Evolutionary conservation across 1,284 basidiomycete genomes (phyloP).

Genomic region (Melampsora americana): DNA sequence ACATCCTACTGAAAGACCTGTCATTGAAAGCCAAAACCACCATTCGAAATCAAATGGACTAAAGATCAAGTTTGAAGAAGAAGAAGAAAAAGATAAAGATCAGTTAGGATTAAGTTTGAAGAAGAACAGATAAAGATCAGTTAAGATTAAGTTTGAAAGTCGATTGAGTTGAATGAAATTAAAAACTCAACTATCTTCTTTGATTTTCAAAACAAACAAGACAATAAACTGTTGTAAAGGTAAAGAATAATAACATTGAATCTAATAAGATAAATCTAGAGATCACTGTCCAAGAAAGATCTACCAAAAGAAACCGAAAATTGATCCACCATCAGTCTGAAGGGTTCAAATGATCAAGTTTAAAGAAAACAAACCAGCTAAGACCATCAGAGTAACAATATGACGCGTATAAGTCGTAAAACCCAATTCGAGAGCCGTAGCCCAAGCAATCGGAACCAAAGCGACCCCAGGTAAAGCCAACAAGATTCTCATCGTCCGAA

Average conservation of each 20-base stretch:
- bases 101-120: not conserved
- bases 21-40: slow-evolving; percentile 92
- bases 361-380: slow-evolving; percentile 67
- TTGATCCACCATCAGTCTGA: not conserved
- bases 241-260: slow-evolving; percentile 97
- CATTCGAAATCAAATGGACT: slow-evolving; percentile 89
- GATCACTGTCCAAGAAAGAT: slow-evolving; percentile 93
- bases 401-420: slow-evolving; percentile 87
- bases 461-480: slow-evolving; percentile 89
- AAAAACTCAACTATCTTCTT: slow-evolving; percentile 57
- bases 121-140: not conserved
- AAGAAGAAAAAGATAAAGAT: not conserved
- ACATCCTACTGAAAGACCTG: slow-evolving; percentile 87
- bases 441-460: slow-evolving; percentile 94
- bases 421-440: slow-evolving; percentile 88
- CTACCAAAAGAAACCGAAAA: slow-evolving; percentile 56
- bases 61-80: slow-evolving; percentile 8
- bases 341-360: not conserved
- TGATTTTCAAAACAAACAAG: slow-evolving; percentile 95
- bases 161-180: not conserved
- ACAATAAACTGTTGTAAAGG: slow-evolving; percentile 91
- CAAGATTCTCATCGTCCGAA: slow-evolving; percentile 90
- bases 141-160: not conserved
- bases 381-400: slow-evolving; percentile 86
- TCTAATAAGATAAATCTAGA: slow-evolving; percentile 96